These are phyloP conservation scores for Sanghuangporus sanghuang DNA, from an alignment of 1,284 basidiomycete genomes.

Conservation along the genomic window DNA sequence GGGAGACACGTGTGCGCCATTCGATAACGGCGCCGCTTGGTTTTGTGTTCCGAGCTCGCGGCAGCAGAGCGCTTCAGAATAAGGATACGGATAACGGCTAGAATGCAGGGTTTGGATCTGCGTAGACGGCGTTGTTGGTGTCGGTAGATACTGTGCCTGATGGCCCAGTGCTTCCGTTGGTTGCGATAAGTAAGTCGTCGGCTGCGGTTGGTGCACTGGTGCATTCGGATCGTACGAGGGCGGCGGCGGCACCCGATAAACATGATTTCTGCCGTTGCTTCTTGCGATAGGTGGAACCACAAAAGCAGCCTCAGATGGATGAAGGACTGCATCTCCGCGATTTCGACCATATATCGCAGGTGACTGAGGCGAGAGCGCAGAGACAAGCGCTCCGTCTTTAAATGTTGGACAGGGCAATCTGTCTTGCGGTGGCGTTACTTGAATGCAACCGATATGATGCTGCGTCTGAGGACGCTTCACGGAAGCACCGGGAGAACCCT, in stretches of 20 bases:
- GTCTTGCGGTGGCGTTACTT: not conserved
- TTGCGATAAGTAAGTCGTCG: too few relatives aligned
- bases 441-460: not conserved
- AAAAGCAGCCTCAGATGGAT: not conserved
- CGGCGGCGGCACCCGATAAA: not conserved
- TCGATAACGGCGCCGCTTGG: not conserved
- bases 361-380: not conserved
- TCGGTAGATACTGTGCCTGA: constrained; percentile 25
- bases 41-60: not conserved
- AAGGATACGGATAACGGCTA: not conserved
- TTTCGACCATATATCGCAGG: not conserved
- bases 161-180: constrained; percentile 26
- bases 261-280: not conserved
- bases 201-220: not conserved
- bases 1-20: not conserved
- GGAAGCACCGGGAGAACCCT: not conserved
- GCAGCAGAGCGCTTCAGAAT: not conserved
- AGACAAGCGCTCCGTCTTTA: not conserved
- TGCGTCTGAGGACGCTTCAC: not conserved
- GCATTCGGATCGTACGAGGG: constrained; percentile 7
- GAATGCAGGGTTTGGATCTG: constrained; percentile 24
- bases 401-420: not conserved
- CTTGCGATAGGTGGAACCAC: not conserved
- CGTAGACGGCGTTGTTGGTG: constrained; percentile 21
- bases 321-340: not conserved